Conservation (phyloP, 306 rosid species). For the Ormosia semicastrata region DNA sequence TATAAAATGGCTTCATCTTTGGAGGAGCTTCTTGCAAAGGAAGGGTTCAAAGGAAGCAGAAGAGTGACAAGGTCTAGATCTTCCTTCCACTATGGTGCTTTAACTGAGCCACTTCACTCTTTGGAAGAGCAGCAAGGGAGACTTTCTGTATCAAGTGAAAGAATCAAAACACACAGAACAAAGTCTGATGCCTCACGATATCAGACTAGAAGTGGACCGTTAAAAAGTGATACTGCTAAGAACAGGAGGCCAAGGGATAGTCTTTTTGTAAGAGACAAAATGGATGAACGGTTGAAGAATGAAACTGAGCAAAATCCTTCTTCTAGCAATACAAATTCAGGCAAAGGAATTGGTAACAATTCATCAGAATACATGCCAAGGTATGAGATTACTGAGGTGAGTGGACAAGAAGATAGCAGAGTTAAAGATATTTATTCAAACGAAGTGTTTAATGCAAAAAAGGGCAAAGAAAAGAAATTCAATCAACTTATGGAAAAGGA, state of each 20-base stretch:
- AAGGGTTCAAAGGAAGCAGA: slow-evolving; percentile 74
- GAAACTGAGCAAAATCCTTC: slow-evolving; percentile 15
- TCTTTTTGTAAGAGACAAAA: slow-evolving; percentile 2
- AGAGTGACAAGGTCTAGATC: slow-evolving; percentile 46
- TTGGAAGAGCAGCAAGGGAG: slow-evolving; percentile 17
- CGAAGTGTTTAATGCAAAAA: not conserved
- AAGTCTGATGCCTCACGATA: slow-evolving; percentile 29
- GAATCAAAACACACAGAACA: slow-evolving; percentile 26
- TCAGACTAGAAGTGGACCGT: not conserved
- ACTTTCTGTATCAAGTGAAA: slow-evolving; percentile 33
- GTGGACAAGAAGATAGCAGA: not conserved
- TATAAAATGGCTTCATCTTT: slow-evolving; percentile 69
- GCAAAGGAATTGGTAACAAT: not conserved
- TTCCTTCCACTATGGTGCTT: slow-evolving; percentile 42
- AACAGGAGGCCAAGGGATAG: slow-evolving; percentile 10
- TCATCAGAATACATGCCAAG: slow-evolving; percentile 13
- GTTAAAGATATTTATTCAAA: slow-evolving; percentile 1
- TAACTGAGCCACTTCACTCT: slow-evolving; percentile 32
- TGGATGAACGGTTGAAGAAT: slow-evolving; percentile 12
- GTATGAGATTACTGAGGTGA: slow-evolving; percentile 26
- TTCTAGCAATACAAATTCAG: not conserved
- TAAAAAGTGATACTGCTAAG: not conserved
- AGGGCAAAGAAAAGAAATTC: slow-evolving; percentile 27
- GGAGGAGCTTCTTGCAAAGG: slow-evolving; percentile 74
- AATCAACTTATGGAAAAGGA: slow-evolving; percentile 3